phyloP scores from a whole-genome alignment of 2,329 filamentous ascomycete species.

The Aschersonia sp. region DNA sequence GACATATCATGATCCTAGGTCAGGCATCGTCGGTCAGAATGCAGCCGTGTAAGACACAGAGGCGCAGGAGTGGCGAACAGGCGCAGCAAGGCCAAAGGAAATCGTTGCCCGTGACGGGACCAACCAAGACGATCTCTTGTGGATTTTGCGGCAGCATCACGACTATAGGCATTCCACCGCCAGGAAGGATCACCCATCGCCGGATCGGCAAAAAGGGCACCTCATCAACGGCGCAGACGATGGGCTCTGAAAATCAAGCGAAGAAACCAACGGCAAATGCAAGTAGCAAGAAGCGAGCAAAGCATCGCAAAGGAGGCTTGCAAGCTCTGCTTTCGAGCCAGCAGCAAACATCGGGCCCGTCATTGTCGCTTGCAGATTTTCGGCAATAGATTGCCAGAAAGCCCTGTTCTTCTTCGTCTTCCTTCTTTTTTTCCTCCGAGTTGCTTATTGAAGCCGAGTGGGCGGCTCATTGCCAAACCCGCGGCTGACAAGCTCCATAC shows the following conservation, averaged over 20 bases:
- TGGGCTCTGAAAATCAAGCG: slow-evolving; percentile 6
- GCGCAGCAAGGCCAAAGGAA: neutral
- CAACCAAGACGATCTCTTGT: slow-evolving; percentile 21
- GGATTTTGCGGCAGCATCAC: slow-evolving; percentile 29
- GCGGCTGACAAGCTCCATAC: no score
- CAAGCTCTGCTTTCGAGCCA: slow-evolving; percentile 46
- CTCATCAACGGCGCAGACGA: slow-evolving; percentile 8
- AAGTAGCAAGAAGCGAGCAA: slow-evolving; percentile 51
- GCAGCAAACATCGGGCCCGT: slow-evolving; percentile 24
- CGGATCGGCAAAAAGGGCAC: slow-evolving; percentile 5
- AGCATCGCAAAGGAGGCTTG: slow-evolving; percentile 49
- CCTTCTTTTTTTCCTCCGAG: no score
- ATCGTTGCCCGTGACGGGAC: slow-evolving; percentile 2
- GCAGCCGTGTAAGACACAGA: slow-evolving; percentile 10
- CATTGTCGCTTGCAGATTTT: slow-evolving; percentile 41
- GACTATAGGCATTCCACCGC: slow-evolving; percentile 22
- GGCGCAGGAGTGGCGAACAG: neutral
- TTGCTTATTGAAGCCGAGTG: no score
- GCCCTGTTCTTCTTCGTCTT: no score
- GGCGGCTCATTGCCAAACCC: no score
- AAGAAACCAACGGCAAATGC: slow-evolving; percentile 29
- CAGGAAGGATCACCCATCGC: slow-evolving; percentile 15
- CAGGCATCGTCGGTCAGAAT: slow-evolving; percentile 26
- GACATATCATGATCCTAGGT: slow-evolving; percentile 43
- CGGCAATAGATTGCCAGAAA: no score